These are phyloP conservation scores for Pelargonium cotyledonis DNA, from an alignment of 441 rosid species.

Conservation along the genomic window DNA sequence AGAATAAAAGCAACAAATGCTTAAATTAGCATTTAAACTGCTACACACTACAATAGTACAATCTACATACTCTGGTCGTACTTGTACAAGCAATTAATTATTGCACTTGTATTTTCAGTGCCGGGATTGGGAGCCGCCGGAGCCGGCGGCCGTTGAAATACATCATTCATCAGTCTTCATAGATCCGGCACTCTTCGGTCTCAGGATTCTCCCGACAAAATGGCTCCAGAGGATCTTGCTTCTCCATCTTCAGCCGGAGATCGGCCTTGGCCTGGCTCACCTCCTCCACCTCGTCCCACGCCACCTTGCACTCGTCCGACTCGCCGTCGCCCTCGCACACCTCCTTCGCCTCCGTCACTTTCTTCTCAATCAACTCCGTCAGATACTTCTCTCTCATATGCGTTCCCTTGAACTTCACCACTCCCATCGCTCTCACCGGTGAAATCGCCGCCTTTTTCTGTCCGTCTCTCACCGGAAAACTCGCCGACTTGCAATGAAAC, in stretches of 20 bases:
- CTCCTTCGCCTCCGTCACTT: conserved; percentile 59
- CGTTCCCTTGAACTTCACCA: conserved; percentile 56
- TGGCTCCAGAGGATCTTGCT: conserved; percentile 59
- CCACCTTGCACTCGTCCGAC: conserved; percentile 67
- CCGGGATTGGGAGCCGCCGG: no score
- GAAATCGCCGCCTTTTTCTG: no score
- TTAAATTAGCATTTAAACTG: no score
- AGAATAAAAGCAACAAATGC: no score
- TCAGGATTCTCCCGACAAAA: conserved; percentile 72
- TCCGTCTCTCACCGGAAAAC: no score
- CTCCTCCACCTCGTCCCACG: conserved; percentile 94
- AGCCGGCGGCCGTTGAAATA: no score
- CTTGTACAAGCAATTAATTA: no score
- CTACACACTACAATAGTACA: no score
- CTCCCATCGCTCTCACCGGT: conserved; percentile 21
- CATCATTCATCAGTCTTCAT: no score
- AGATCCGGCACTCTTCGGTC: conserved; percentile 65
- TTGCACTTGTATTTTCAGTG: no score
- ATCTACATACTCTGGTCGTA: no score
- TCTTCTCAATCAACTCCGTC: conserved; percentile 61
- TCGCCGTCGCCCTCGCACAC: conserved; percentile 47
- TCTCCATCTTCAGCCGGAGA: conserved; percentile 41
- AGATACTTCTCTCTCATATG: conserved; percentile 54
- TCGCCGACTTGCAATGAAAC: no score
- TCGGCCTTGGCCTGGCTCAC: conserved; percentile 81